Conservation (phyloP, 2,329 filamentous ascomycete species). For the Arthrobotrys megalospora region DNA sequence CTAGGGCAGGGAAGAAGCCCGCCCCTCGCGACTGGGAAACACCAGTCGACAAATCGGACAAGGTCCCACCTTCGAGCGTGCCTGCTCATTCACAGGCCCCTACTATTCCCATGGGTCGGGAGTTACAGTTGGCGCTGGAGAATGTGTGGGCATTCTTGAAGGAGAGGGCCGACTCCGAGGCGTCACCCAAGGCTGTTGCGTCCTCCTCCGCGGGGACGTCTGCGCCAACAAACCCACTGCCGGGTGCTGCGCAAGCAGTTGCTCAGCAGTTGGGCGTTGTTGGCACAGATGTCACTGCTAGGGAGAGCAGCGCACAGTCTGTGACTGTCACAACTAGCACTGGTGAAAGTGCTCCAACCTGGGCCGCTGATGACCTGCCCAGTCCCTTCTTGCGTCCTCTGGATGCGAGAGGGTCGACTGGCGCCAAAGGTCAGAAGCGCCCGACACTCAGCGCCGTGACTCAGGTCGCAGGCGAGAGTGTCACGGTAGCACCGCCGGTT, state of each 20-base stretch:
- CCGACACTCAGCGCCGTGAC: too few species aligned
- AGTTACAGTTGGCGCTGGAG: neutral
- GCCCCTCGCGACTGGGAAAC: neutral
- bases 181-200: neutral
- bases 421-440: neutral
- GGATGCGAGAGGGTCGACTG: too few species aligned
- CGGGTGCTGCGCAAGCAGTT: neutral
- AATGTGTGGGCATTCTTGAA: neutral
- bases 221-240: neutral
- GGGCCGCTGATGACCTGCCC: neutral
- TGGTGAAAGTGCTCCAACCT: slow-evolving; percentile 15
- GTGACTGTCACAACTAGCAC: neutral
- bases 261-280: neutral
- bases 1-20: neutral
- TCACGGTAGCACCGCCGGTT: slow-evolving; percentile 1
- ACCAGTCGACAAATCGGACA: neutral
- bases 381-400: neutral
- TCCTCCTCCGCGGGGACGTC: neutral
- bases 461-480: neutral
- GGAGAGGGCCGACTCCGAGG: neutral
- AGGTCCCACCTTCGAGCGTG: neutral
- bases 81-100: neutral
- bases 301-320: neutral
- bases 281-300: neutral
- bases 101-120: neutral